Evolutionary conservation across 2,329 filamentous ascomycete species (phyloP), one percentile per base, ranked within the genome.

Genomic region (Colletotrichum sp.): DNA sequence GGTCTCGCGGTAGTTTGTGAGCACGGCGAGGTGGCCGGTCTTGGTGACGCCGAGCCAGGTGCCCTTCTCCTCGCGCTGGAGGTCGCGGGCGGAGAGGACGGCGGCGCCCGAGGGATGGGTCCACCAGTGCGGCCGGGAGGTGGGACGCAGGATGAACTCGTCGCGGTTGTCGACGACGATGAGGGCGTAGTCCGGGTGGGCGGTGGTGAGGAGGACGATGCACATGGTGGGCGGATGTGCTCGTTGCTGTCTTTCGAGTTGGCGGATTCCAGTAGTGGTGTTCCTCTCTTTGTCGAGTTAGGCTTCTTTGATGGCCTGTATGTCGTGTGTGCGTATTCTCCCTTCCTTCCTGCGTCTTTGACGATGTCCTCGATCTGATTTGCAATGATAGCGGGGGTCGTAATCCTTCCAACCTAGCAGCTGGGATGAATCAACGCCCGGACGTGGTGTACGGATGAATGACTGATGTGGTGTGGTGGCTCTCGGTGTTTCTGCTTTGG

Each of bases 91-190:
- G 8, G 91, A 93, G 34, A 93, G 87, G 67, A 93, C 85, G 73
- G 87, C 78, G 57, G 83, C 77, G 16, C 86, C 86, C 36, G 86
- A 85, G 52, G 82, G 80, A 75, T 88, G 87, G 58, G 83, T 87
- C 91, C 92, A 93, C 92, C 92, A 93, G 82, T 92, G 89, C 8
- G 92, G 92, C 74, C 90, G 87, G 68, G 90, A 92, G 3, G 92
- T 93, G 6, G 92, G 92, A 32, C 92, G 88, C 16, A 93, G 87
- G 77, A 93, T 91, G 84, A 90, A 93, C 82, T 93, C 94, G 86
- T 96, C 94, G 79, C 94, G 91, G 83, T 96, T 96, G 85, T 96
- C 92, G 82, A 96, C 87, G 76, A 95, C 86, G 79, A 96, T 94
- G 76, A 96, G 88, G 30, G 93, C 90, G 84, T 96, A 96, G 78